phyloP scores from a whole-genome alignment of 805 yeast species.

The Metschnikowia anglica region DNA sequence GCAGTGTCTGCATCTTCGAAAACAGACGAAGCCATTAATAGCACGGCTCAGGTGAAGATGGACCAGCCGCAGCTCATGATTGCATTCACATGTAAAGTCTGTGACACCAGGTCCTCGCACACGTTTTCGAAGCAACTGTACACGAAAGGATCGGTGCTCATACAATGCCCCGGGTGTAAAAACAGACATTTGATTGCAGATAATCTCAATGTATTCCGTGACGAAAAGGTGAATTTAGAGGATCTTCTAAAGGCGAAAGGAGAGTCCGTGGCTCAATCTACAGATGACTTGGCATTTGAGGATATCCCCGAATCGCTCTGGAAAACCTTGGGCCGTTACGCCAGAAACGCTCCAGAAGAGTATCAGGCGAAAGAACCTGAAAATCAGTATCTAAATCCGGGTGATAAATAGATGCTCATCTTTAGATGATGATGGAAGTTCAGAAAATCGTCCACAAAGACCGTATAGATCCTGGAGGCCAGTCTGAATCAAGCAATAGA shows the following conservation, averaged over 20 bases:
- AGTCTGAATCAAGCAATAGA: too few relatives aligned
- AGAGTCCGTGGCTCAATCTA: conserved; percentile 61
- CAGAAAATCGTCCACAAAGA: too few relatives aligned
- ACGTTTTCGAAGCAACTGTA: conserved; percentile 92
- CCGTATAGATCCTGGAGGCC: too few relatives aligned
- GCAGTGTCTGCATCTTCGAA: neutral
- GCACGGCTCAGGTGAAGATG: conserved; percentile 40
- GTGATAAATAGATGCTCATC: conserved; percentile 1
- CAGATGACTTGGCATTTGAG: conserved; percentile 69
- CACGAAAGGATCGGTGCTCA: conserved; percentile 77
- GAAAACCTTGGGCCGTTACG: conserved; percentile 57
- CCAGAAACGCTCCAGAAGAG: conserved; percentile 63
- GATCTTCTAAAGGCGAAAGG: conserved; percentile 77
- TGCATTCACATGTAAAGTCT: conserved; percentile 89
- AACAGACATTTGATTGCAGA: conserved; percentile 91
- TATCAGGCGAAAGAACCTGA: conserved; percentile 19
- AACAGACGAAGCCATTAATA: neutral
- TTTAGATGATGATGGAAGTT: too few relatives aligned
- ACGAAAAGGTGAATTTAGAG: conserved; percentile 70
- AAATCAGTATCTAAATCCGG: conserved; percentile 4
- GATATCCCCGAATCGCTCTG: conserved; percentile 61
- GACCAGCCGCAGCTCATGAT: conserved; percentile 82
- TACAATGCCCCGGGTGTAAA: conserved; percentile 90
- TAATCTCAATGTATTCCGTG: conserved; percentile 67
- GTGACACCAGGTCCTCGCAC: conserved; percentile 81